Evolutionary conservation across 2,329 filamentous ascomycete species (phyloP).

Genomic region (Fusarium sp.): DNA sequence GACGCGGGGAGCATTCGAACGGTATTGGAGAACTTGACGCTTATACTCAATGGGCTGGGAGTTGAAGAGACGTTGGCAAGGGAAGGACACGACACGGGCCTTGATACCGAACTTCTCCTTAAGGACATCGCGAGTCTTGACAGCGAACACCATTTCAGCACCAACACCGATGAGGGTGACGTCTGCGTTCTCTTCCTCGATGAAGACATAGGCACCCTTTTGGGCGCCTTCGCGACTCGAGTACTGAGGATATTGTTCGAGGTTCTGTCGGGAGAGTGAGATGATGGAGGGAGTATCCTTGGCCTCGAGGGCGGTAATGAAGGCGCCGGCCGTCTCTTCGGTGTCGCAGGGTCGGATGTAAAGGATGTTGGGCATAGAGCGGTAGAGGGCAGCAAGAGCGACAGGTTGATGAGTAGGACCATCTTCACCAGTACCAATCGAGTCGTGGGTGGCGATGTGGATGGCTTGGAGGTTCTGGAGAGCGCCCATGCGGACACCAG

Average conservation of each 20-base stretch:
- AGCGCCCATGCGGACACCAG: slow-evolving; percentile 70
- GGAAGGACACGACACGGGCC: slow-evolving; percentile 58
- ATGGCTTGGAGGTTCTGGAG: slow-evolving; percentile 66
- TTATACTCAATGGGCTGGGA: slow-evolving; percentile 58
- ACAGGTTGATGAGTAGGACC: slow-evolving; percentile 73
- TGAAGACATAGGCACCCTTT: slow-evolving; percentile 61
- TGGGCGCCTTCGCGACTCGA: slow-evolving; percentile 55
- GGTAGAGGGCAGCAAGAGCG: slow-evolving; percentile 66
- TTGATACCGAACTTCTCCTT: slow-evolving; percentile 53
- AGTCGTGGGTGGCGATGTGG: slow-evolving; percentile 71
- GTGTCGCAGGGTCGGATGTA: slow-evolving; percentile 70
- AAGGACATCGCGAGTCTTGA: slow-evolving; percentile 53
- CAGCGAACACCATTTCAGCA: slow-evolving; percentile 51
- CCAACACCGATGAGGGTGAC: slow-evolving; percentile 58
- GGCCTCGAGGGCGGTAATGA: slow-evolving; percentile 59
- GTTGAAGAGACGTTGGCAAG: slow-evolving; percentile 59
- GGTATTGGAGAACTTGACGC: slow-evolving; percentile 57
- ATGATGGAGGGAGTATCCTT: slow-evolving; percentile 59
- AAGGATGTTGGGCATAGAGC: slow-evolving; percentile 71
- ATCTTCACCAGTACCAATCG: slow-evolving; percentile 69
- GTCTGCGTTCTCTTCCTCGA: slow-evolving; percentile 57
- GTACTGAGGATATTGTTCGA: slow-evolving; percentile 55
- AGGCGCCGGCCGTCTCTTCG: slow-evolving; percentile 69
- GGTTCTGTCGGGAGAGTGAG: slow-evolving; percentile 59
- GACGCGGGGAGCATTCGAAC: slow-evolving; percentile 60